These are phyloP conservation scores for Suillus spraguei DNA, from an alignment of 768 basidiomycete species.

Conservation along the genomic window DNA sequence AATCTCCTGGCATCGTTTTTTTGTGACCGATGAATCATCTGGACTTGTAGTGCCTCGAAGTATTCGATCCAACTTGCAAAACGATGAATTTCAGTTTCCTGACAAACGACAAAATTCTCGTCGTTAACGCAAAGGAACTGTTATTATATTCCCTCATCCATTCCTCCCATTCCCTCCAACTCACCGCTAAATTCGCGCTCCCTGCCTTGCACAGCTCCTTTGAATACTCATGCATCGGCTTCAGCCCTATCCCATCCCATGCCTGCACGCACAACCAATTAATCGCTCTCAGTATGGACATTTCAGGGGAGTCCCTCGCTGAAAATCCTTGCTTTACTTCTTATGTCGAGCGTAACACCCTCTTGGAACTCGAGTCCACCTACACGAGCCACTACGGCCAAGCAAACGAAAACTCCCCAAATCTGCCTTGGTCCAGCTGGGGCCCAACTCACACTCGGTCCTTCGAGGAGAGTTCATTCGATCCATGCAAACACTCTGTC, in stretches of 20 bases:
- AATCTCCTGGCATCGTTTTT: not conserved
- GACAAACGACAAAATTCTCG: not conserved
- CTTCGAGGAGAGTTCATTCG: not conserved
- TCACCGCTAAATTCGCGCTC: not conserved
- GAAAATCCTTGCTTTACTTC: not conserved
- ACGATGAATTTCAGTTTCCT: not conserved
- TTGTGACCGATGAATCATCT: not conserved
- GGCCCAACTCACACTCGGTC: not conserved
- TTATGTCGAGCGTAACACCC: not conserved
- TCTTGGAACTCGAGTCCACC: not conserved
- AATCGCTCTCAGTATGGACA: not conserved
- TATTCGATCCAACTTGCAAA: not conserved
- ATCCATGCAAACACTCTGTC: not conserved
- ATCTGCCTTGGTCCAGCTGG: conserved; percentile 2
- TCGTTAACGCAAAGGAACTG: not conserved
- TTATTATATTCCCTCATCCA: not conserved
- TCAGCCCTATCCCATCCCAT: not conserved
- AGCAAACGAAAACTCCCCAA: not conserved
- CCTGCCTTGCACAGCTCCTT: not conserved
- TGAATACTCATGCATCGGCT: not conserved
- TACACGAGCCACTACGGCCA: not conserved
- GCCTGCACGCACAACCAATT: not conserved
- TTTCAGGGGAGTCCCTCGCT: not conserved
- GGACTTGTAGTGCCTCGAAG: not conserved
- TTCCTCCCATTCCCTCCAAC: not conserved